A percentile compares a stretch with the other conserved stretches of the same genome.
Conservation (phyloP, 1,139 yeast genomes). For the Geotrichum citri-aurantii region DNA sequence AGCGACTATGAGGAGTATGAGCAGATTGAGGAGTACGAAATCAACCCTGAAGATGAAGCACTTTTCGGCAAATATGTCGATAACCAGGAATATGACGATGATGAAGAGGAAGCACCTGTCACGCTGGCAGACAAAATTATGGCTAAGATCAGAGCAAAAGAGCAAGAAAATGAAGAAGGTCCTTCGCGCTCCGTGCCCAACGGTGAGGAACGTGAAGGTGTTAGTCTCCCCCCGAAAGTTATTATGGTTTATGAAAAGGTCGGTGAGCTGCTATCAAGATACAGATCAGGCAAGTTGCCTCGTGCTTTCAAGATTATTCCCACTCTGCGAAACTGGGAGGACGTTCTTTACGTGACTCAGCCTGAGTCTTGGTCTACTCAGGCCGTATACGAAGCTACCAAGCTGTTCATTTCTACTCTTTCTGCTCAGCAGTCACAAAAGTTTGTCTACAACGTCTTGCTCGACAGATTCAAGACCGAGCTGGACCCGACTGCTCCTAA, state of each 20-base stretch:
- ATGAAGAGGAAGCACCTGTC: conserved; percentile 49
- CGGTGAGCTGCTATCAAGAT: conserved; percentile 80
- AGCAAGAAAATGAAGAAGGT: conserved; percentile 21
- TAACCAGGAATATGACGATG: conserved; percentile 47
- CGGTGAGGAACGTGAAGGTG: conserved; percentile 42
- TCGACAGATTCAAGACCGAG: conserved; percentile 78
- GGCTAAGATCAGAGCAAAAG: conserved; percentile 75
- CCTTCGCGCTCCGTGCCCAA: conserved; percentile 24
- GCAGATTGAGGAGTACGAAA: conserved; percentile 47
- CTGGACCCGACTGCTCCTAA: conserved; percentile 54
- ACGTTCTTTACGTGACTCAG: conserved; percentile 82
- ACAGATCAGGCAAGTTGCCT: conserved; percentile 93
- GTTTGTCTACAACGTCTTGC: conserved; percentile 66
- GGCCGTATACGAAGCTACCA: conserved; percentile 91
- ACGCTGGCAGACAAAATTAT: conserved; percentile 87
- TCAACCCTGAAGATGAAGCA: conserved; percentile 40
- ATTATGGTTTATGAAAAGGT: conserved; percentile 90
- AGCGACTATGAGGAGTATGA: conserved; percentile 43
- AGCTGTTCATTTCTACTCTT: conserved; percentile 83
- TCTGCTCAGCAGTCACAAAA: conserved; percentile 84
- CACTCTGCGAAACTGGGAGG: conserved; percentile 90
- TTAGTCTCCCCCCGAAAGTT: conserved; percentile 88
- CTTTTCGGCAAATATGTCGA: conserved; percentile 38
- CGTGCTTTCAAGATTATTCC: conserved; percentile 94
- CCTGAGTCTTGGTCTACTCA: conserved; percentile 97